Conservation (phyloP, 805 yeast species). For the Candida qinlingensis region DNA sequence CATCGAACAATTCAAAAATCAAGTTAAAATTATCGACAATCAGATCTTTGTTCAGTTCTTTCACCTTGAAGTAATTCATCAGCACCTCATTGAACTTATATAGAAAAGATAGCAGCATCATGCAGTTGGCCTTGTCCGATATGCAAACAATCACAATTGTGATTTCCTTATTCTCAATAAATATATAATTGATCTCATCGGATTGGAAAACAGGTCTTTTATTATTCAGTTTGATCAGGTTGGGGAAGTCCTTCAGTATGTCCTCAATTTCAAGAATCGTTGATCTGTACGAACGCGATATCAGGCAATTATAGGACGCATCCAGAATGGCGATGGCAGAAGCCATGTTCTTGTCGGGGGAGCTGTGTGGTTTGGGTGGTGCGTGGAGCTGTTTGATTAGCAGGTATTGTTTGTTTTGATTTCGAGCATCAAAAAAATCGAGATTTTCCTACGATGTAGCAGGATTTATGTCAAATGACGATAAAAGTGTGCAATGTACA, state of each 20-base stretch:
- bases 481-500: conserved; percentile 27
- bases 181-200: conserved; percentile 52
- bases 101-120: conserved; percentile 54
- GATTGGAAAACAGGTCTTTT: conserved; percentile 5
- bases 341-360: conserved; percentile 3
- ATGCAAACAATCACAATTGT: conserved; percentile 16
- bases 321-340: conserved; percentile 10
- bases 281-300: conserved; percentile 1
- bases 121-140: conserved; percentile 38
- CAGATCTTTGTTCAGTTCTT: conserved; percentile 45
- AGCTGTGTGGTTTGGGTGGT: neutral
- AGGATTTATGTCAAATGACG: too few relatives aligned
- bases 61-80: conserved; percentile 37
- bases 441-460: neutral
- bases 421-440: neutral
- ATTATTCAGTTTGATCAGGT: neutral
- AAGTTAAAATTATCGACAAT: conserved; percentile 69
- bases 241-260: conserved; percentile 22
- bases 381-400: neutral
- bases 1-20: conserved; percentile 72
- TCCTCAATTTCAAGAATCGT: conserved; percentile 3
- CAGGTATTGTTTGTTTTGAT: neutral
- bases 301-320: conserved; percentile 3
- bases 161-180: conserved; percentile 47
- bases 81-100: conserved; percentile 40